Evolutionary conservation across 1,284 basidiomycete species (phyloP).

Genomic region (Laetiporus sulphureus): DNA sequence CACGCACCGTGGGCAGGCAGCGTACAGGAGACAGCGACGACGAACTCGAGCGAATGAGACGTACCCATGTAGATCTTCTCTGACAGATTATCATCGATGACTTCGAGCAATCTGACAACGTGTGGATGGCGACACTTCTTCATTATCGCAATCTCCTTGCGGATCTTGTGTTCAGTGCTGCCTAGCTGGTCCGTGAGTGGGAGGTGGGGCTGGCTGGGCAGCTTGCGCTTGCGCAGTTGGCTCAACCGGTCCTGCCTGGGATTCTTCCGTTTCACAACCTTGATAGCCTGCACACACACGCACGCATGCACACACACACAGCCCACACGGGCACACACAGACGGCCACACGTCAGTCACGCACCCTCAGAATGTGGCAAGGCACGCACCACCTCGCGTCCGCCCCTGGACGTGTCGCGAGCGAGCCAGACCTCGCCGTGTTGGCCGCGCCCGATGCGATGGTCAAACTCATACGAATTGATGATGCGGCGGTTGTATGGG

Average conservation of each 20-base stretch:
- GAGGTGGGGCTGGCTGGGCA: constrained; percentile 45
- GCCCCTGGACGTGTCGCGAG: constrained; percentile 46
- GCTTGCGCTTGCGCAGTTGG: constrained; percentile 46
- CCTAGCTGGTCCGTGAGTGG: constrained; percentile 54
- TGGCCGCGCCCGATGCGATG: constrained; percentile 72
- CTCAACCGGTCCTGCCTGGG: constrained; percentile 47
- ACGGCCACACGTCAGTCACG: neutral
- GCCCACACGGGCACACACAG: neutral
- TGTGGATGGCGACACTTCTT: constrained; percentile 92
- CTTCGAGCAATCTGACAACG: constrained; percentile 88
- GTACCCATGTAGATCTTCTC: constrained; percentile 92
- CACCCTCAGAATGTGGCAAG: neutral
- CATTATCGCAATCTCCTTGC: constrained; percentile 95
- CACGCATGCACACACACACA: neutral
- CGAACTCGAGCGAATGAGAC: constrained; percentile 29
- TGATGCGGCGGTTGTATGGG: constrained; percentile 34
- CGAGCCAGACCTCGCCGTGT: constrained; percentile 77
- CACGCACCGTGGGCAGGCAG: no score
- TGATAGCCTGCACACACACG: constrained; percentile 60
- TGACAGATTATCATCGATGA: constrained; percentile 89
- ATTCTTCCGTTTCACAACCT: constrained; percentile 66
- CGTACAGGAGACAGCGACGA: neutral
- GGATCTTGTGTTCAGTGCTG: constrained; percentile 76
- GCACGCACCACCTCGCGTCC: constrained; percentile 33
- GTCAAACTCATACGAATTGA: constrained; percentile 77